A percentile compares a stretch with the other conserved stretches of the same genome.
Evolutionary conservation across 2,329 filamentous ascomycete genomes (phyloP).

Genomic region (Pezicula carpinea): DNA sequence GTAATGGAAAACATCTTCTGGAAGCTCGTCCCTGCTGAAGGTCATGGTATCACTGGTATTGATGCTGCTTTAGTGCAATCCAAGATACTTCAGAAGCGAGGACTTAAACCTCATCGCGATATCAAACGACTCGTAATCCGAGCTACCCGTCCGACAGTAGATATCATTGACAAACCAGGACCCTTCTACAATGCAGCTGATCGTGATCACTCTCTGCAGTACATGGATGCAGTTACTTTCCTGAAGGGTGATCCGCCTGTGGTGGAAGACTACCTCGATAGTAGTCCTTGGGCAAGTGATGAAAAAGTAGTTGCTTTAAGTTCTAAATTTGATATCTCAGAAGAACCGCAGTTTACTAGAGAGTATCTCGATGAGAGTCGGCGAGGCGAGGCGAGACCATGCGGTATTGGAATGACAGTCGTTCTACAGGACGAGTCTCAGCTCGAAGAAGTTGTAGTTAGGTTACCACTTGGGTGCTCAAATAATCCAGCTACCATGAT

Average conservation of each 20-base stretch:
- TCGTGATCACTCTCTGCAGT: slow-evolving; percentile 31
- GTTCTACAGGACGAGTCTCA: no score
- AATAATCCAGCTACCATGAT: no score
- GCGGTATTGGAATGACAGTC: no score
- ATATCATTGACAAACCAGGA: slow-evolving; percentile 31
- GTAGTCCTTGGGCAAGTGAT: no score
- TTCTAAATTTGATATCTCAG: no score
- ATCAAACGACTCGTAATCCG: slow-evolving; percentile 26
- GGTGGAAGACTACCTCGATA: no score
- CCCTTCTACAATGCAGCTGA: slow-evolving; percentile 27
- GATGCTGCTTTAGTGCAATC: slow-evolving; percentile 26
- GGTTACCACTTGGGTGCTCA: no score
- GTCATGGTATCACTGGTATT: slow-evolving; percentile 16
- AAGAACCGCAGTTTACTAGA: no score
- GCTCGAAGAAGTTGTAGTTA: no score
- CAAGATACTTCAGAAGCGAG: slow-evolving; percentile 9
- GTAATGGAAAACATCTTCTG: slow-evolving; percentile 24
- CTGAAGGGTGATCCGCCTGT: slow-evolving; percentile 22
- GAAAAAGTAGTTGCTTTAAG: no score
- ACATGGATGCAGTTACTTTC: slow-evolving; percentile 28
- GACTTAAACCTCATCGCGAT: slow-evolving; percentile 10
- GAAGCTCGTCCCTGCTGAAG: slow-evolving; percentile 12
- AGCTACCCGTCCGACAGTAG: slow-evolving; percentile 24
- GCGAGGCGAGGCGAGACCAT: no score
- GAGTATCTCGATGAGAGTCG: no score